phyloP scores from a whole-genome alignment of 1,284 basidiomycete species.

The Trametes hirsuta region DNA sequence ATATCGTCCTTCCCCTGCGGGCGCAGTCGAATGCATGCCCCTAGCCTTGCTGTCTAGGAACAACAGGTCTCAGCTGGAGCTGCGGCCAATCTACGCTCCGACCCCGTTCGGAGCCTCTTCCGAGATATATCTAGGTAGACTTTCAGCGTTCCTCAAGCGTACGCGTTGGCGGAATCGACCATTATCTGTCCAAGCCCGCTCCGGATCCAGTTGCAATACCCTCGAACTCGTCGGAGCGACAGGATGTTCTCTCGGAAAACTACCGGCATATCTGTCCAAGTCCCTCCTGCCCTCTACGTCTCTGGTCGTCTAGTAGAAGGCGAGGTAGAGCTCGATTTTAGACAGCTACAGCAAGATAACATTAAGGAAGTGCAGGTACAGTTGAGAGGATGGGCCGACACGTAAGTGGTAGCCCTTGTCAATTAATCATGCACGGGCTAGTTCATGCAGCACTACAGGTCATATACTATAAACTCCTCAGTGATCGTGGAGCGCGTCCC shows the following conservation, averaged over 20 bases:
- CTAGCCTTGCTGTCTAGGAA: too few relatives aligned
- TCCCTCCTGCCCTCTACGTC: constrained; percentile 4
- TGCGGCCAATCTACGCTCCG: too few relatives aligned
- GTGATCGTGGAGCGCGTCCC: not conserved
- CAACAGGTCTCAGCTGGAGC: too few relatives aligned
- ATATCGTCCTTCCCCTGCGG: not conserved
- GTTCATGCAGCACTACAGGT: not conserved
- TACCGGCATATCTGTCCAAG: not conserved
- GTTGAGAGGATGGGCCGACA: constrained; percentile 24
- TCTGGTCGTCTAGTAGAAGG: constrained; percentile 25
- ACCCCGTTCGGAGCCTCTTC: too few relatives aligned
- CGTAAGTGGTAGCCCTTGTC: constrained; percentile 13
- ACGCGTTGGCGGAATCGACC: too few relatives aligned
- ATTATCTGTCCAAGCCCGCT: too few relatives aligned
- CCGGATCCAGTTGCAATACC: too few relatives aligned
- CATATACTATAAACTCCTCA: not conserved
- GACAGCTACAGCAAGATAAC: constrained; percentile 20
- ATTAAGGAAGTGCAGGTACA: constrained; percentile 29
- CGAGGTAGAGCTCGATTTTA: constrained; percentile 26
- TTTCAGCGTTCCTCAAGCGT: too few relatives aligned
- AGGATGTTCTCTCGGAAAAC: too few relatives aligned
- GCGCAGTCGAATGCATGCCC: not conserved
- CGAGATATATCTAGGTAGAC: too few relatives aligned
- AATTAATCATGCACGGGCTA: too few relatives aligned
- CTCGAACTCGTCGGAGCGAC: too few relatives aligned